Evolutionary conservation across 495 filamentous ascomycete genomes (phyloP).

Genomic region (Bryoglossum gracile): DNA sequence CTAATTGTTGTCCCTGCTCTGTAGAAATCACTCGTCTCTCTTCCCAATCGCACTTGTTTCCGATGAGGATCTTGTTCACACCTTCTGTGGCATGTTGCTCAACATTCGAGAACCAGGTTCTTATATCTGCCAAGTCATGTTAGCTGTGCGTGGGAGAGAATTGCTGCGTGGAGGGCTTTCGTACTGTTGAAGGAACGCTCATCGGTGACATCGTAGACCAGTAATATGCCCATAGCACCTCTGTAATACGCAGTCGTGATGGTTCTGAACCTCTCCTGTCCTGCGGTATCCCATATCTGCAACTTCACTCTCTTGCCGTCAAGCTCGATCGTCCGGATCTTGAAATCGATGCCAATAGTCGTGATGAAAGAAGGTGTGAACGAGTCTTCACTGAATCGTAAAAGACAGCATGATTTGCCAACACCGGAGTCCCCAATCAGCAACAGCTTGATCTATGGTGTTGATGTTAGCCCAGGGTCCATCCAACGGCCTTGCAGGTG

Average conservation of each 20-base stretch:
- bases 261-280: constrained; percentile 95
- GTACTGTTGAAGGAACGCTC: constrained; percentile 95
- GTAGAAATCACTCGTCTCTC: constrained; percentile 93
- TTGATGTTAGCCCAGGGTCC: background rate
- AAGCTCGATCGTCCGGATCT: constrained; percentile 96
- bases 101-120: constrained; percentile 98
- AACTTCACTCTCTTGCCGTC: constrained; percentile 97
- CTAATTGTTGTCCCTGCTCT: constrained; percentile 86
- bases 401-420: constrained; percentile 95
- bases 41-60: constrained; percentile 99
- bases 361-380: constrained; percentile 99
- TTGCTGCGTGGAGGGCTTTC: constrained; percentile 22
- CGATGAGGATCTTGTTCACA: constrained; percentile 99
- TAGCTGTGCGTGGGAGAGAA: constrained; percentile 10
- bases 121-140: constrained; percentile 68
- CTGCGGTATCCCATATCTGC: constrained; percentile 99
- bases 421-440: constrained; percentile 98
- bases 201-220: constrained; percentile 98
- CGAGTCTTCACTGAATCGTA: constrained; percentile 97
- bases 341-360: constrained; percentile 99
- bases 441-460: constrained; percentile 85
- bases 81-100: constrained; percentile 98
- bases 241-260: constrained; percentile 99
- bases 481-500: background rate
- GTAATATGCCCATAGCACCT: constrained; percentile 94